Conservation (phyloP, 495 filamentous ascomycete genomes). For the Hypomontagnella monticulosa region DNA sequence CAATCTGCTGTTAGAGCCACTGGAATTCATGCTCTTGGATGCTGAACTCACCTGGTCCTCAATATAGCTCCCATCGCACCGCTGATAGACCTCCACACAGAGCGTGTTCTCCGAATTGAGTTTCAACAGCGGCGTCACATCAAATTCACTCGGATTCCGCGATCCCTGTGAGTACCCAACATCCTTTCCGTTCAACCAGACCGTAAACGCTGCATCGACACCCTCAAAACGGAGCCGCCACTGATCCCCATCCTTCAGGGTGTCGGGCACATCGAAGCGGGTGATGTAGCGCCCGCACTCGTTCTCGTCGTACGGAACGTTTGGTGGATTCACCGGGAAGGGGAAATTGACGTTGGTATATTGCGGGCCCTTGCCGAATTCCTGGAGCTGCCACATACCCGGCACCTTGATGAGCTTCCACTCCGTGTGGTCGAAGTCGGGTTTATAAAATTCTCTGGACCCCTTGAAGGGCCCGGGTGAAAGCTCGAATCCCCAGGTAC, state of each 20-base stretch:
- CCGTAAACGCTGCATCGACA: conserved; percentile 73
- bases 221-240: conserved; percentile 73
- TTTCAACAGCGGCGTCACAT: conserved; percentile 63
- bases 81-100: conserved; percentile 72
- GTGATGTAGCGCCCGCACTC: conserved; percentile 71
- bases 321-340: conserved; percentile 68
- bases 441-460: conserved; percentile 52
- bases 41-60: conserved; percentile 64
- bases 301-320: conserved; percentile 69
- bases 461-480: conserved; percentile 60
- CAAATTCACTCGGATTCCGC: conserved; percentile 74
- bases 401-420: conserved; percentile 72
- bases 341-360: conserved; percentile 74
- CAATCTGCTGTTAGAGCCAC: conserved; percentile 4
- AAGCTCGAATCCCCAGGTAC: conserved; percentile 67
- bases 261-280: conserved; percentile 54
- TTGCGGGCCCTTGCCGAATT: conserved; percentile 68
- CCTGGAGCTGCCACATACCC: conserved; percentile 76
- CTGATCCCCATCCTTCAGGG: conserved; percentile 52
- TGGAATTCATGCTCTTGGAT: not conserved
- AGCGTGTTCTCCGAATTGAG: conserved; percentile 60
- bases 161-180: conserved; percentile 76
- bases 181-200: conserved; percentile 71
- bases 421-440: conserved; percentile 42
- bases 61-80: conserved; percentile 73